phyloP scores from a whole-genome alignment of 129 eudicot genomes.

The Tagetes erecta region DNA sequence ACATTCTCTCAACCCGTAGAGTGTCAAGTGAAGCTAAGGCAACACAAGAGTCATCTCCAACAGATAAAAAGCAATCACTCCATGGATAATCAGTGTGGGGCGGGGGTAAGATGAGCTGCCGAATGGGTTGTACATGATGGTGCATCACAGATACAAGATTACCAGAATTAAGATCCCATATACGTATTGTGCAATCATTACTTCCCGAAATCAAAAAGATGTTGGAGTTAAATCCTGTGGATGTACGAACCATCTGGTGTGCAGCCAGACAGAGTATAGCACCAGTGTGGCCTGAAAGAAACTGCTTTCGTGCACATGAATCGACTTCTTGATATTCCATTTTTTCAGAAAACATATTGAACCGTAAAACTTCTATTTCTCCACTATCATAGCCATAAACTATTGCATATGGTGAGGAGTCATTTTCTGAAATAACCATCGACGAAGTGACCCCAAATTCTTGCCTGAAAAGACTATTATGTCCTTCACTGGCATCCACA shows the following conservation, averaged over 20 bases:
- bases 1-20: conserved; percentile 84
- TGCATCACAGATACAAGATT: conserved; percentile 72
- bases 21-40: conserved; percentile 83
- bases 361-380: conserved; percentile 69
- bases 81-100: conserved; percentile 66
- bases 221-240: conserved; percentile 39
- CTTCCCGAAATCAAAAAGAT: conserved; percentile 80
- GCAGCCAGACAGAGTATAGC: conserved; percentile 88
- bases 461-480: conserved; percentile 19
- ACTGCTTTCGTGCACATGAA: conserved; percentile 51
- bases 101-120: conserved; percentile 81
- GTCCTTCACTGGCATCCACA: conserved; percentile 31
- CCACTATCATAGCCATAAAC: conserved; percentile 88
- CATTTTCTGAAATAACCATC: conserved; percentile 79
- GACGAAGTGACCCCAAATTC: conserved; percentile 70
- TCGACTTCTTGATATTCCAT: conserved; percentile 39
- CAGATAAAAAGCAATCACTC: conserved; percentile 88
- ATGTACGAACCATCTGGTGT: conserved; percentile 59
- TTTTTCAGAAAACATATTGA: conserved; percentile 51
- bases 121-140: conserved; percentile 94
- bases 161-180: conserved; percentile 91
- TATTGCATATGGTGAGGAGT: conserved; percentile 67
- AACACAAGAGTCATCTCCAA: conserved; percentile 83
- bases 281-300: conserved; percentile 79
- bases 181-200: conserved; percentile 82